These are phyloP conservation scores for Neurospora cerealis DNA, from an alignment of 495 filamentous ascomycete species.

Conservation along the genomic window DNA sequence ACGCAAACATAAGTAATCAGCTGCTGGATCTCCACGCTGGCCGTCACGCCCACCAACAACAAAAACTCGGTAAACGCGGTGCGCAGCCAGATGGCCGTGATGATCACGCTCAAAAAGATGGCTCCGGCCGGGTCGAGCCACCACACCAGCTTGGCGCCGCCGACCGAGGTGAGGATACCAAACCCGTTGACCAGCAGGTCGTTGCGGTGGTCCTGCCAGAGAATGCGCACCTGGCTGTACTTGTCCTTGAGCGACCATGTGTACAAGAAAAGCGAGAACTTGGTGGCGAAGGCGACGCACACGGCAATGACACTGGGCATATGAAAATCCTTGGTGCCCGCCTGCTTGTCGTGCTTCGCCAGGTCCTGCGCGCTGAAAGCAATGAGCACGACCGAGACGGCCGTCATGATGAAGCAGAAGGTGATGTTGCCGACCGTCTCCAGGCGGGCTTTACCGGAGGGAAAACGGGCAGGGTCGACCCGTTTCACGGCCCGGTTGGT, in stretches of 20 bases:
- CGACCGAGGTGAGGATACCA: conserved; percentile 80
- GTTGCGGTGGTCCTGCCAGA: conserved; percentile 89
- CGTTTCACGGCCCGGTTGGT: conserved; percentile 79
- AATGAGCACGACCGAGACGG: conserved; percentile 84
- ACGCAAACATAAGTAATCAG: conserved; percentile 95
- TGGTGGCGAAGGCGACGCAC: conserved; percentile 73
- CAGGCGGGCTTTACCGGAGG: conserved; percentile 86
- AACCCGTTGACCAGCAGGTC: conserved; percentile 85
- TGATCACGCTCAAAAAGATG: conserved; percentile 67
- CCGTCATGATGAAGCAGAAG: conserved; percentile 94
- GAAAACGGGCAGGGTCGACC: conserved; percentile 85
- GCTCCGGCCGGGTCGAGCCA: conserved; percentile 95
- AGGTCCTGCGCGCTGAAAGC: conserved; percentile 74
- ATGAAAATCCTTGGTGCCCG: conserved; percentile 53
- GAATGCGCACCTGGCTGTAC: conserved; percentile 79
- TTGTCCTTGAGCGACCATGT: conserved; percentile 84
- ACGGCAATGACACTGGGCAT: conserved; percentile 83
- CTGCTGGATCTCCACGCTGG: conserved; percentile 76
- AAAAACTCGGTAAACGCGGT: conserved; percentile 88
- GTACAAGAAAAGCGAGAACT: conserved; percentile 76
- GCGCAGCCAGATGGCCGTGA: conserved; percentile 67
- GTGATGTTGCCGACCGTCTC: conserved; percentile 95
- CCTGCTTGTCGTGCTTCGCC: conserved; percentile 28
- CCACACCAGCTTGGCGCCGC: conserved; percentile 79
- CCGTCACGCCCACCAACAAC: conserved; percentile 79